Conservation (phyloP, 495 filamentous ascomycete genomes). For the Penicillium salamii region DNA sequence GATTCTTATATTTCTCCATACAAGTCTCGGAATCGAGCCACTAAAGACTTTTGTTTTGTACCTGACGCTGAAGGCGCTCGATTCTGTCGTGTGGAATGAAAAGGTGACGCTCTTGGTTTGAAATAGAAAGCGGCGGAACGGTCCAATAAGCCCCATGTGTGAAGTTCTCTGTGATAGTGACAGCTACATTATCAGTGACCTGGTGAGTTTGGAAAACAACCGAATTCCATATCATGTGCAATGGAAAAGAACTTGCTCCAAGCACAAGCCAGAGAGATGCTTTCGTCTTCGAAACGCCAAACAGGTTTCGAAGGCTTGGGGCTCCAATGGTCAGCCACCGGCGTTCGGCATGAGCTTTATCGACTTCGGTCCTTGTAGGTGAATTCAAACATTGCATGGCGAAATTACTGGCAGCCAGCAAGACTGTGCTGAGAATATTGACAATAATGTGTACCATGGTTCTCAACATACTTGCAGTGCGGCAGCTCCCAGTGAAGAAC, state of each 20-base stretch:
- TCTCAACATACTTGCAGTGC: not conserved
- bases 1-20: no score
- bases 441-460: slow-evolving; percentile 9
- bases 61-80: no score
- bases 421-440: slow-evolving; percentile 17
- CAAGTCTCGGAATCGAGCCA: no score
- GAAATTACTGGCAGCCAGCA: slow-evolving; percentile 20
- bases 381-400: slow-evolving; percentile 41
- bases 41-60: no score
- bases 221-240: slow-evolving; percentile 19
- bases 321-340: slow-evolving; percentile 42
- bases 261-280: slow-evolving; percentile 13
- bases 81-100: no score
- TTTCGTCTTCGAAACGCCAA: slow-evolving; percentile 7
- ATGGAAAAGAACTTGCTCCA: slow-evolving; percentile 16
- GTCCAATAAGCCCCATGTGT: no score
- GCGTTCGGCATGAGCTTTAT: slow-evolving; percentile 6
- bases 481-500: slow-evolving; percentile 4
- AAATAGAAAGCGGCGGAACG: no score
- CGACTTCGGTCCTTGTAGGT: slow-evolving; percentile 21
- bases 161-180: no score
- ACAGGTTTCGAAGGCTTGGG: slow-evolving; percentile 35
- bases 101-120: no score
- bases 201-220: slow-evolving; percentile 14
- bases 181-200: no score